A percentile compares a stretch with the other conserved stretches of the same genome.
phyloP scores from a whole-genome alignment of 2,329 filamentous ascomycete genomes.

The Phaeophleospora eucalypticola region DNA sequence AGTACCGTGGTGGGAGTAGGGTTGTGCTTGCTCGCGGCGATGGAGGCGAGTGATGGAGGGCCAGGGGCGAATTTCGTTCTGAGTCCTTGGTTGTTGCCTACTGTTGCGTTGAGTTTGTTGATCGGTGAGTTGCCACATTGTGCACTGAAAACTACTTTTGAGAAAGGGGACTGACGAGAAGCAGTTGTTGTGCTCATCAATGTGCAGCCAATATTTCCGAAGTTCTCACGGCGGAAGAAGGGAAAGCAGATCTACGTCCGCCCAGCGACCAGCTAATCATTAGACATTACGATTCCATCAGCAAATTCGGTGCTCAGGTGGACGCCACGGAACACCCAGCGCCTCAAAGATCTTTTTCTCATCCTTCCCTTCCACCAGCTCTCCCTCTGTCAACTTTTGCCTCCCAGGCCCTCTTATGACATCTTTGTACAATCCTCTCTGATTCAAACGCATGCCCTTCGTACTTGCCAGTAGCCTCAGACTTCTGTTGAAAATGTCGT shows the following conservation, averaged over 20 bases:
- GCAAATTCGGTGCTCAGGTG: conserved; percentile 71
- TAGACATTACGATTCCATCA: no score
- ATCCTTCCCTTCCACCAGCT: conserved; percentile 66
- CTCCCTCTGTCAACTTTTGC: conserved; percentile 62
- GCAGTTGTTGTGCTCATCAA: not conserved
- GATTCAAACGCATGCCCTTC: conserved; percentile 81
- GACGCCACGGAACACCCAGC: conserved; percentile 79
- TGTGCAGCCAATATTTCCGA: not conserved
- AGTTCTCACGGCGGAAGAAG: not conserved
- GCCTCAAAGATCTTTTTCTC: conserved; percentile 79
- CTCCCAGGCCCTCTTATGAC: conserved; percentile 58
- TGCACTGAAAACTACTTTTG: not conserved
- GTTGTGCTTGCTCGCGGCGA: conserved; percentile 6
- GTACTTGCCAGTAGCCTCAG: conserved; percentile 73
- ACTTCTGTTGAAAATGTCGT: conserved; percentile 90
- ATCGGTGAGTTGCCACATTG: not conserved
- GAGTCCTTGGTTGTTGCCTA: conserved; percentile 14
- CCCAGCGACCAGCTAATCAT: no score
- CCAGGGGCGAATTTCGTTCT: conserved; percentile 1
- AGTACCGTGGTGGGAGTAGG: conserved; percentile 7
- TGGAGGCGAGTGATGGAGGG: conserved; percentile 1
- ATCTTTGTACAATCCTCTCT: conserved; percentile 71
- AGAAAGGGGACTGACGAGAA: not conserved
- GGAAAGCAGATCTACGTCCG: not conserved
- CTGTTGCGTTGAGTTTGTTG: conserved; percentile 9